Evolutionary conservation across 805 yeast genomes (phyloP).

Genomic region (Zygotorulaspora florentina): DNA sequence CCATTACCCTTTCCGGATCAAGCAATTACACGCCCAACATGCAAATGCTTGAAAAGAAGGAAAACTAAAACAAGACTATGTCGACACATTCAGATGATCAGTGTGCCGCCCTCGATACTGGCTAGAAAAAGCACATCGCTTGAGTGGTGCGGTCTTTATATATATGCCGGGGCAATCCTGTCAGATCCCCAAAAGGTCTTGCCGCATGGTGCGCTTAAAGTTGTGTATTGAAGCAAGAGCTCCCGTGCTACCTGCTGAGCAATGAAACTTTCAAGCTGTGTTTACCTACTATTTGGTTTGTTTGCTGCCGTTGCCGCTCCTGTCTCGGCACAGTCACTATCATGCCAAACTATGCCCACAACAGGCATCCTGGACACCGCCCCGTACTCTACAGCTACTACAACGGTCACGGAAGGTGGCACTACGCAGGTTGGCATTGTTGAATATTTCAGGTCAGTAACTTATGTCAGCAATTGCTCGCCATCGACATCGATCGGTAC

Average conservation of each 20-base stretch:
- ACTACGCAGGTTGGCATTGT: slow-evolving; percentile 17
- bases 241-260: neutral
- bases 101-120: neutral
- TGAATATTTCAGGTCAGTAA: slow-evolving; percentile 25
- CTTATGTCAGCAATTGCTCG: slow-evolving; percentile 24
- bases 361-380: slow-evolving; percentile 21
- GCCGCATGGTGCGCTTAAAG: no score
- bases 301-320: neutral
- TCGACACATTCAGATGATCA: neutral
- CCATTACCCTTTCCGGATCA: slow-evolving; percentile 5
- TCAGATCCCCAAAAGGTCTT: no score
- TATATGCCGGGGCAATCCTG: no score
- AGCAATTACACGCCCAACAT: slow-evolving; percentile 3
- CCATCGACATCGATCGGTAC: slow-evolving; percentile 7
- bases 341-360: slow-evolving; percentile 23
- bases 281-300: neutral
- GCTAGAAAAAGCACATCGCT: neutral
- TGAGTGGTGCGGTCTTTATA: no score
- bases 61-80: neutral
- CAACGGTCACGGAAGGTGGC: slow-evolving; percentile 19
- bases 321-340: slow-evolving; percentile 4
- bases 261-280: neutral
- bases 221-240: neutral
- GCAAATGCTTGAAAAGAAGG: neutral
- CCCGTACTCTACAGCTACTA: slow-evolving; percentile 24